Conservation (phyloP, 2,329 filamentous ascomycete genomes). For the Sporothrix mexicana region DNA sequence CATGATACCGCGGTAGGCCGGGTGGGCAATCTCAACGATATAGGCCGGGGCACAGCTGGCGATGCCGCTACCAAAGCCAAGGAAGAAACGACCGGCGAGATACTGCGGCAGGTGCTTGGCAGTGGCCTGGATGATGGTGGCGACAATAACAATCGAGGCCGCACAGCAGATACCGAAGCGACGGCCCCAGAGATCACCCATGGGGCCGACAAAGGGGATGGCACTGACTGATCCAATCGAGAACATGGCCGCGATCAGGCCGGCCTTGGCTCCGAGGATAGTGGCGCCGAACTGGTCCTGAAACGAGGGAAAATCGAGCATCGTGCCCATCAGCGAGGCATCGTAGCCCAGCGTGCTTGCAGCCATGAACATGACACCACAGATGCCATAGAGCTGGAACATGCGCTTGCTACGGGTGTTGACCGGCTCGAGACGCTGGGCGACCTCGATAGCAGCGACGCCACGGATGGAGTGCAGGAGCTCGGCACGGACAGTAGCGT, state of each 20-base stretch:
- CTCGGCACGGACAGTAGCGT: neutral
- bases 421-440: conserved; percentile 9
- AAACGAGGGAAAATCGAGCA: conserved; percentile 6
- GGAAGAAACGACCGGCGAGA: conserved; percentile 12
- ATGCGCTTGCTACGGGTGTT: neutral
- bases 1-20: conserved; percentile 5
- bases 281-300: neutral
- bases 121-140: conserved; percentile 11
- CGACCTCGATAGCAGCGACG: conserved; percentile 1
- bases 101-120: conserved; percentile 16
- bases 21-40: conserved; percentile 15
- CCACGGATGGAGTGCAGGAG: conserved; percentile 14
- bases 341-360: conserved; percentile 4
- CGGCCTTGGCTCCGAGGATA: conserved; percentile 13
- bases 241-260: conserved; percentile 20
- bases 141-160: neutral
- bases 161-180: conserved; percentile 1
- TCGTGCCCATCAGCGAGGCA: conserved; percentile 13
- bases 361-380: conserved; percentile 1
- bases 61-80: neutral
- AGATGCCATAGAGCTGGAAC: conserved; percentile 19
- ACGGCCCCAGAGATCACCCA: neutral
- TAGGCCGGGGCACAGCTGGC: neutral
- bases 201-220: neutral
- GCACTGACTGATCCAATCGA: conserved; percentile 5